These are phyloP conservation scores for Centaurea solstitialis DNA, from an alignment of 129 eudicot genomes.

Conservation along the genomic window DNA sequence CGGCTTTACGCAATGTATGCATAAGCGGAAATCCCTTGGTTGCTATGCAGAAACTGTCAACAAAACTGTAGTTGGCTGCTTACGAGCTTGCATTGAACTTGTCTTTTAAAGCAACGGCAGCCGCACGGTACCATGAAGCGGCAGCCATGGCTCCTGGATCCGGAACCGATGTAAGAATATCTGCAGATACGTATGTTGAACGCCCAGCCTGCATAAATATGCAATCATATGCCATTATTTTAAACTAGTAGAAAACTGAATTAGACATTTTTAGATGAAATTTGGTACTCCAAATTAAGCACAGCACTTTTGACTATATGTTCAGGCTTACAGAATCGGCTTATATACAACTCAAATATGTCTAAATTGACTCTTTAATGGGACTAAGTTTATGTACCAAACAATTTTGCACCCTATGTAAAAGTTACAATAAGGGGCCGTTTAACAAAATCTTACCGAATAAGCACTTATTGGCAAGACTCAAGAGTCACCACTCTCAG, in stretches of 20 bases:
- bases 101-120: conserved; percentile 75
- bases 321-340: neutral
- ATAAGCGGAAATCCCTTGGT: conserved; percentile 33
- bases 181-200: conserved; percentile 67
- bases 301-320: neutral
- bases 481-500: no score
- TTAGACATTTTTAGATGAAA: neutral
- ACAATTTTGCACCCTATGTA: no score
- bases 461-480: no score
- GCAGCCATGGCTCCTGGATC: conserved; percentile 99
- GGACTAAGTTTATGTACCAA: no score
- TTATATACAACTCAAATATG: no score
- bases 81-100: conserved; percentile 13
- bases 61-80: conserved; percentile 8
- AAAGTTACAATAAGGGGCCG: no score
- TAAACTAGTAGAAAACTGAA: neutral
- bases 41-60: conserved; percentile 24
- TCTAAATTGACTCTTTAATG: no score
- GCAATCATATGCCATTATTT: neutral
- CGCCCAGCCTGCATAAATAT: conserved; percentile 84
- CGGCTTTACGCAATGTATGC: conserved; percentile 31
- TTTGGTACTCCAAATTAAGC: neutral
- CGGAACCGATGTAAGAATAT: conserved; percentile 72
- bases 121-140: conserved; percentile 93
- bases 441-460: no score